Evolutionary conservation across 2,329 filamentous ascomycete species (phyloP).

Genomic region (Sporothrix dimorphospora): DNA sequence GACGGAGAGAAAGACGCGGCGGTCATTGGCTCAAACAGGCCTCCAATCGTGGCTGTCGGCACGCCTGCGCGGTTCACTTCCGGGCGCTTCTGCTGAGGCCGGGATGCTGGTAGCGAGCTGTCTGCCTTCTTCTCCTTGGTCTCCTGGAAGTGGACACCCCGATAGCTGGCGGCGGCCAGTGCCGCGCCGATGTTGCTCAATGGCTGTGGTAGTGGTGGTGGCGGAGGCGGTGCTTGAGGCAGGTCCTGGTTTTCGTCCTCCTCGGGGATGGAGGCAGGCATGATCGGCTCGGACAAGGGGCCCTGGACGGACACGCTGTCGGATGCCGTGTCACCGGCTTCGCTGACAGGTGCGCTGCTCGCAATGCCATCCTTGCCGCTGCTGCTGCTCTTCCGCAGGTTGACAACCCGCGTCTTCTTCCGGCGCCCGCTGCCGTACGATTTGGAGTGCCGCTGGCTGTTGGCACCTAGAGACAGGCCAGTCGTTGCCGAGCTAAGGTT

Average conservation of each 20-base stretch:
- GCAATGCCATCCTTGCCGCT: slow-evolving; percentile 39
- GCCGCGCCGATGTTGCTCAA: slow-evolving; percentile 25
- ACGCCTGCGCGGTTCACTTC: slow-evolving; percentile 26
- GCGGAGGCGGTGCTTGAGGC: neutral
- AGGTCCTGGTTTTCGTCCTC: slow-evolving; percentile 50
- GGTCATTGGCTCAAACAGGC: slow-evolving; percentile 28
- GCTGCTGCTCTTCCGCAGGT: slow-evolving; percentile 66
- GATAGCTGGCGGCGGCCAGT: slow-evolving; percentile 21
- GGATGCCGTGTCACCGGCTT: slow-evolving; percentile 53
- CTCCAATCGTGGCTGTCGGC: slow-evolving; percentile 11
- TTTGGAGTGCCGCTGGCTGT: slow-evolving; percentile 59
- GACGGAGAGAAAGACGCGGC: neutral
- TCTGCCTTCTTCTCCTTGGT: neutral
- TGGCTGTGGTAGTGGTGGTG: neutral
- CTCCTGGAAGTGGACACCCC: slow-evolving; percentile 18
- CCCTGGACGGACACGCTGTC: slow-evolving; percentile 56
- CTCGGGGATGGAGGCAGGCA: slow-evolving; percentile 60
- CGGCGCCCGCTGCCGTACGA: slow-evolving; percentile 65
- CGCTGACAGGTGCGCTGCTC: slow-evolving; percentile 53
- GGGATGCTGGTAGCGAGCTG: slow-evolving; percentile 22
- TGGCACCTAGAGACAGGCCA: slow-evolving; percentile 65
- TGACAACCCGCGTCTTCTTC: slow-evolving; percentile 83
- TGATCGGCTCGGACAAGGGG: slow-evolving; percentile 64
- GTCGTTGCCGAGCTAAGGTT: slow-evolving; percentile 64
- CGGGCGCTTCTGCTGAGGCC: slow-evolving; percentile 19